Evolutionary conservation across 352 stramenopile genomes (phyloP), one percentile per base, ranked within the genome.

Genomic region (Pythium aristosporum): DNA sequence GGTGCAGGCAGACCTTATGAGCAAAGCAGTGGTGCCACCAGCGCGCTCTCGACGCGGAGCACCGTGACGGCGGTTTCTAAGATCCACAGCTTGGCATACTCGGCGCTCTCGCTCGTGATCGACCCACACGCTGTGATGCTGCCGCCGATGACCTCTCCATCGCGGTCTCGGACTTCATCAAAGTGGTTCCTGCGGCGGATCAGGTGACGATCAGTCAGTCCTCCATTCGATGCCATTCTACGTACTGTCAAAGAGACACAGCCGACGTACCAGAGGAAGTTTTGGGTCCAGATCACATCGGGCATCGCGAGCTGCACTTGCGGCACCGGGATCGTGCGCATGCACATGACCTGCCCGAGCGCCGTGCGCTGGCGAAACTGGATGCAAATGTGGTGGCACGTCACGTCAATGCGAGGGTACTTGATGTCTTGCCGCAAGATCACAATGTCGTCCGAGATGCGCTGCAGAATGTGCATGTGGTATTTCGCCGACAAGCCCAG

Each of bases 381-480:
- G 30, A 69, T 64, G 8, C 44, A 69, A 32, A 69, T 64, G 41
- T 63, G 55, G 48, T 69, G 63, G 48, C 55, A 69, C 39, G 55
- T 56, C 21, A 30, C 23, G 49, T 69, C 63, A 2, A 69, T 42
- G 5, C 44, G 23, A 18, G 63, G 63, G 55, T 69, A 69, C 63
- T 69, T 69, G 63, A 64, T 69, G 42, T 69, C 63, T 32, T 69
- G 55, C 18, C 63, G 63, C 47, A 69, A 30, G 23, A 69, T 64
- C 46, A 64, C 53, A 54, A 69, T 63, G 41, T 69, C 63, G 16
- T 69, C 63, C 55, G 63, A 69, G 39, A 69, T n/a, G n/a, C 50
- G 47, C 36, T 69, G 63, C 10, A 69, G 32, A 20, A 69, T 47
- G 23, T 69, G 63, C 55, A 69, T 64, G 55, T 69, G 63, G 55